Conservation (phyloP, 768 basidiomycete genomes). For the Termitomyces bulborhizus region DNA sequence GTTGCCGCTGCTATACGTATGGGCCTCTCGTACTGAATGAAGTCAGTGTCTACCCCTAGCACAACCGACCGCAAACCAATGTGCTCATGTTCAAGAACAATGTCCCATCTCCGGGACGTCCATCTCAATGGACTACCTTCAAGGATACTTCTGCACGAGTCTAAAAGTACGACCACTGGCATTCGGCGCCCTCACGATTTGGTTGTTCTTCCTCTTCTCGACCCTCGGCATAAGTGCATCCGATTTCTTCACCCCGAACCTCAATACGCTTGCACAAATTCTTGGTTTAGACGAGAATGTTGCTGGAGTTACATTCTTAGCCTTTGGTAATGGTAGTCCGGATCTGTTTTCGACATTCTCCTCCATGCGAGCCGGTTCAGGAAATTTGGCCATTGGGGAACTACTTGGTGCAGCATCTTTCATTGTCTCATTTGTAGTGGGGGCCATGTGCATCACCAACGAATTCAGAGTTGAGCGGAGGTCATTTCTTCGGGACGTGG, state of each 20-base stretch:
- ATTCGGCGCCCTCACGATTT: conserved; percentile 61
- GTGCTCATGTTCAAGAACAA: conserved; percentile 49
- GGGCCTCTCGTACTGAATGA: not conserved
- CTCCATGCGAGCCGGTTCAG: conserved; percentile 80
- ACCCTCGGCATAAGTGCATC: conserved; percentile 93
- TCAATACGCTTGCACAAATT: conserved; percentile 80
- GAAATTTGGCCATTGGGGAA: conserved; percentile 90
- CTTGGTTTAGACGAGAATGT: conserved; percentile 90
- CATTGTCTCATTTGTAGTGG: conserved; percentile 94
- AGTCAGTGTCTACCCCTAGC: conserved; percentile 62
- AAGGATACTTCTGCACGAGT: conserved; percentile 64
- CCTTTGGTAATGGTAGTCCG: conserved; percentile 96
- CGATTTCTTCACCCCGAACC: conserved; percentile 97
- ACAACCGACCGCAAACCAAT: conserved; percentile 51
- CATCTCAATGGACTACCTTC: conserved; percentile 65
- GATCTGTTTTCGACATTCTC: conserved; percentile 96
- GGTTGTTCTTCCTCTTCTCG: conserved; percentile 91
- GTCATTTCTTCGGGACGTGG: conserved; percentile 89
- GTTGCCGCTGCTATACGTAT: not conserved
- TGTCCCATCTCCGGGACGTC: conserved; percentile 60
- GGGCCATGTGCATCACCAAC: conserved; percentile 95
- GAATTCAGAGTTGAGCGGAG: conserved; percentile 80
- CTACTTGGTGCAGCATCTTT: conserved; percentile 93
- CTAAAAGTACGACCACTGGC: conserved; percentile 46
- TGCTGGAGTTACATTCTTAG: conserved; percentile 94